Evolutionary conservation across 2,329 filamentous ascomycete species (phyloP), one percentile per base, ranked within the genome.

Genomic region (Akanthomyces muscarius): DNA sequence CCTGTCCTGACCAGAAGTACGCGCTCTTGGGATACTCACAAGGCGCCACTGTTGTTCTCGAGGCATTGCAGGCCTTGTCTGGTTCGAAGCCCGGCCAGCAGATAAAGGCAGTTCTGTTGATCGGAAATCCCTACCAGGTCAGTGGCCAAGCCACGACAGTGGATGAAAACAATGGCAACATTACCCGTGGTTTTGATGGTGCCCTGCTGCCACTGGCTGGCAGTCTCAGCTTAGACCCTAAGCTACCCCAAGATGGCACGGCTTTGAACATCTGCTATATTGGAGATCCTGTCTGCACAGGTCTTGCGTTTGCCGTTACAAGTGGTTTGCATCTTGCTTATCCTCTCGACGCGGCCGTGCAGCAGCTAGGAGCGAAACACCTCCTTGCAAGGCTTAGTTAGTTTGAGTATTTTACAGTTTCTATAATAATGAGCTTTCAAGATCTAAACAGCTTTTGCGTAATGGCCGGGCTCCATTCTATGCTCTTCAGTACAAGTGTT

Each of bases 81-180:
- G 53, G 21, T 18, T 23, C 23, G 6, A 11, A 30, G 23, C 36
- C 53, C 14, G 53, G 21, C 36, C 21, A 56, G 7, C 36, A 28
- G 38, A 56, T 56, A 7, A 42, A 56, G 36, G 53, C 53, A 23
- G 38, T 45, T 56, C 36, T 56, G 6, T 21, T 56, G 28, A 56
- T 56, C 28, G 53, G 53, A 21, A 56, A 56, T 21, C 53, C 53
- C 13, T 56, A 56, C 23, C 53, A 56, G 38, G 53, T 56, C n/a
- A 44, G 16, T 10, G 42, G 42, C 53, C 36, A 42, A 36, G 5
- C 11, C n/a, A n/a, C 23, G 5, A 56, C 53, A 2, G 53, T 56
- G 11, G 53, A 56, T 21, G 5, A 56, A 36, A 28, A 28, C 42
- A 36, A 36, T 13, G 53, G 30, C 10, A 28, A 16, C 30, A 28